phyloP scores from a whole-genome alignment of 305 asterid species.

The Euphrasia arctica region DNA sequence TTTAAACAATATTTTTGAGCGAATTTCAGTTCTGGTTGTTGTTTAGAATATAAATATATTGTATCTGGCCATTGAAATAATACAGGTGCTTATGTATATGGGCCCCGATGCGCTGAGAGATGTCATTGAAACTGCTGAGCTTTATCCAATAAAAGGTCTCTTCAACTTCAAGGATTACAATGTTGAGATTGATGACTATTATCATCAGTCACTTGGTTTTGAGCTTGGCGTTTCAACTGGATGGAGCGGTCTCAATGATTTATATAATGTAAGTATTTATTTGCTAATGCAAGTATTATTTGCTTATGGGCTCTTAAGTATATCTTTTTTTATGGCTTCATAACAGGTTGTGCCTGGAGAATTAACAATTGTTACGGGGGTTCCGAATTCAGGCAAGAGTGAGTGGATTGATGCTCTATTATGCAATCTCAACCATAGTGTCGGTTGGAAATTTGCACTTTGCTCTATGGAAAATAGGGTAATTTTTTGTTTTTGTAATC shows the following conservation, averaged over 20 bases:
- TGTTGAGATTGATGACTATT: conserved; percentile 75
- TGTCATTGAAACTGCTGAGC: conserved; percentile 84
- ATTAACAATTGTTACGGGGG: conserved; percentile 88
- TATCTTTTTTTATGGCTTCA: conserved; percentile 4
- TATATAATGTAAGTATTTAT: conserved; percentile 60
- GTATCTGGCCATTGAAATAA: conserved; percentile 20
- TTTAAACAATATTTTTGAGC: too few species aligned
- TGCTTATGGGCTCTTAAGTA: neutral
- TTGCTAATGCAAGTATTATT: conserved; percentile 46
- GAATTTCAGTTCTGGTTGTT: neutral
- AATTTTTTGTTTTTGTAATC: conserved; percentile 18
- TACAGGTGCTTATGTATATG: conserved; percentile 81
- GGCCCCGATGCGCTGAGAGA: conserved; percentile 77
- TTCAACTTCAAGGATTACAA: conserved; percentile 70
- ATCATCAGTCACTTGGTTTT: conserved; percentile 69
- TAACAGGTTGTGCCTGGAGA: conserved; percentile 95
- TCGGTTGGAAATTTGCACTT: conserved; percentile 93
- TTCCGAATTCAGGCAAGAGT: conserved; percentile 98
- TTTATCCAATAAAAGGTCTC: conserved; percentile 81
- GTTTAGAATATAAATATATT: conserved; percentile 3
- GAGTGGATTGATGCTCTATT: conserved; percentile 99
- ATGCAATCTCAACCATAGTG: conserved; percentile 81
- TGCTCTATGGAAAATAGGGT: conserved; percentile 98
- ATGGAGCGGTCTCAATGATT: conserved; percentile 72
- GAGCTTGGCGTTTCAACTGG: conserved; percentile 96